These are phyloP conservation scores for Pouteria glomerata DNA, from an alignment of 148 eudicot genomes.

Conservation along the genomic window DNA sequence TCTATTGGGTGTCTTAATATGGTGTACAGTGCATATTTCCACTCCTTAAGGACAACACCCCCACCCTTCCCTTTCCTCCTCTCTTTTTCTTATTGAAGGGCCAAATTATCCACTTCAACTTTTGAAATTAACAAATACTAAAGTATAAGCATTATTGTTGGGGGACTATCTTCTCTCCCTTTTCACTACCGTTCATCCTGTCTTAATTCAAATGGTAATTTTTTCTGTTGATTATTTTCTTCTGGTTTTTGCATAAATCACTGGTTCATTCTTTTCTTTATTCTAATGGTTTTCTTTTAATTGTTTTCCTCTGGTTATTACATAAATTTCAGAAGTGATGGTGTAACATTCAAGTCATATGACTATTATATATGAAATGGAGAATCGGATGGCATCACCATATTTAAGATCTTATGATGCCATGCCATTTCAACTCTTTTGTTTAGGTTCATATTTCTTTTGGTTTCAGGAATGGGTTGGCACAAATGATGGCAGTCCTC, in stretches of 20 bases:
- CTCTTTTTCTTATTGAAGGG: too few relatives aligned
- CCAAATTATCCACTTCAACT: too few relatives aligned
- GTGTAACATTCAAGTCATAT: not conserved
- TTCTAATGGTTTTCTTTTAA: not conserved
- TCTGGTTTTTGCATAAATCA: too few relatives aligned
- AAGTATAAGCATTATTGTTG: too few relatives aligned
- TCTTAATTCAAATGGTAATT: not conserved
- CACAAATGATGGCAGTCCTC: conserved; percentile 56
- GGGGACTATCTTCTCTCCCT: not conserved
- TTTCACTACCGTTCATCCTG: not conserved
- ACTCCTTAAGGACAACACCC: too few relatives aligned
- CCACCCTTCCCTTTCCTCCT: too few relatives aligned
- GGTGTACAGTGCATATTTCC: not conserved
- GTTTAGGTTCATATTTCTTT: not conserved
- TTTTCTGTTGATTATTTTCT: not conserved
- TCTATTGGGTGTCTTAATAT: too few relatives aligned
- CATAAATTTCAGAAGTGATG: not conserved
- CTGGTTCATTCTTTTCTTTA: not conserved
- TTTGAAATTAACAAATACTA: too few relatives aligned
- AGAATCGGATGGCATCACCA: not conserved
- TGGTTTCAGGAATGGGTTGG: conserved; percentile 66
- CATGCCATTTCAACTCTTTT: not conserved
- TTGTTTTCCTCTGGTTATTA: conserved; percentile 3
- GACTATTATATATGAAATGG: not conserved
- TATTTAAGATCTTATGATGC: not conserved